Evolutionary conservation across 1,284 basidiomycete genomes (phyloP).

Genomic region (Mrakiaceae sp.): DNA sequence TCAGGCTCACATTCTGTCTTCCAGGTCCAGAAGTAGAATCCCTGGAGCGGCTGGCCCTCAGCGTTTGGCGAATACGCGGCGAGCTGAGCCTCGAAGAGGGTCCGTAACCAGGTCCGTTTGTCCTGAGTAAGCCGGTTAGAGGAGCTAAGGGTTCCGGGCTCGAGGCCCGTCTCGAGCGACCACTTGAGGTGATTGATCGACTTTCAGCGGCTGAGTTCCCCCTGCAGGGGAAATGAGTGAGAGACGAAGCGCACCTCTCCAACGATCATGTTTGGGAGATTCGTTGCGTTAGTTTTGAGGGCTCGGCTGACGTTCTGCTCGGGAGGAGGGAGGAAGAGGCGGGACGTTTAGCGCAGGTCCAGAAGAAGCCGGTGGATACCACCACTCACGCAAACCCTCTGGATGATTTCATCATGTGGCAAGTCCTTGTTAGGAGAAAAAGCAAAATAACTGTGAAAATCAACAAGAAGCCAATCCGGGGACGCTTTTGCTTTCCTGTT

Average conservation of each 20-base stretch:
- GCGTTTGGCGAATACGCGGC: conserved; percentile 25
- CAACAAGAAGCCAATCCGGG: conserved; percentile 22
- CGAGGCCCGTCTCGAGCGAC: conserved; percentile 27
- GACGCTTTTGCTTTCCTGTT: not conserved
- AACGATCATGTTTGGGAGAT: conserved; percentile 22
- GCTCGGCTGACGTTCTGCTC: too few relatives aligned
- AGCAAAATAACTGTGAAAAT: conserved; percentile 31
- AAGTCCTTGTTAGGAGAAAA: conserved; percentile 27
- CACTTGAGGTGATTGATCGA: conserved; percentile 19
- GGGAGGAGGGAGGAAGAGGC: too few relatives aligned
- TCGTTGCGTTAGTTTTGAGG: too few relatives aligned
- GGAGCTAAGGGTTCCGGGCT: not conserved
- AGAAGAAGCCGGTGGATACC: too few relatives aligned
- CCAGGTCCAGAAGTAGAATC: conserved; percentile 29
- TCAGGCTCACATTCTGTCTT: conserved; percentile 16
- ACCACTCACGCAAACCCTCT: too few relatives aligned
- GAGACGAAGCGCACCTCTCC: conserved; percentile 18
- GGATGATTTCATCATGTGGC: conserved; percentile 24
- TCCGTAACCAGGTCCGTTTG: conserved; percentile 28
- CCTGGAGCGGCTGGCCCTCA: conserved; percentile 19
- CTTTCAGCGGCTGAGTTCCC: not conserved
- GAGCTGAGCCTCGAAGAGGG: conserved; percentile 29
- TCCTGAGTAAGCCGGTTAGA: conserved; percentile 16
- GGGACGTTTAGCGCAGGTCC: too few relatives aligned
- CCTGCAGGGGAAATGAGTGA: too few relatives aligned